Evolutionary conservation across 495 filamentous ascomycete species (phyloP).

Genomic region (Hypoxylon trugodes): DNA sequence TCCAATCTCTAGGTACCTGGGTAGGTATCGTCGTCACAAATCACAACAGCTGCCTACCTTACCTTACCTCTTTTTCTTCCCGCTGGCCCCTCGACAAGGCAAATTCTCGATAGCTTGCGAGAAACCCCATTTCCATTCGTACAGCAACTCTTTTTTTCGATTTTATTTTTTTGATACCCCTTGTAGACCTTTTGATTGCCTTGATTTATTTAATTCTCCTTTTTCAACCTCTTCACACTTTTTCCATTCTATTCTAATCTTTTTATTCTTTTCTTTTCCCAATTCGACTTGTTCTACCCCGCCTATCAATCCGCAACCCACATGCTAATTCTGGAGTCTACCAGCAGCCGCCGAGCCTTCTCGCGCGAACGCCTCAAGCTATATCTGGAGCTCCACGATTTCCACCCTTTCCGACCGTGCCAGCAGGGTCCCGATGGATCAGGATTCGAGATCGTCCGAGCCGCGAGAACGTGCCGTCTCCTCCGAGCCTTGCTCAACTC

Average conservation of each 20-base stretch:
- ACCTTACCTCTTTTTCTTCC: constrained; percentile 16
- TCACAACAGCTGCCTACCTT: constrained; percentile 16
- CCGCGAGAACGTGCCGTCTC: constrained; percentile 65
- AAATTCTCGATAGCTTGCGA: constrained; percentile 21
- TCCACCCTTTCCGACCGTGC: constrained; percentile 20
- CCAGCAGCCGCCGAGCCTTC: constrained; percentile 47
- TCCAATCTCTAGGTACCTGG: constrained; percentile 23
- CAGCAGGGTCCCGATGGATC: constrained; percentile 60
- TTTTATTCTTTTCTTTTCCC: constrained; percentile 10
- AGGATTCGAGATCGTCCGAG: constrained; percentile 57
- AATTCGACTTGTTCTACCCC: constrained; percentile 33
- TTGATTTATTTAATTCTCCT: not conserved
- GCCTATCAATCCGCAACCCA: constrained; percentile 41
- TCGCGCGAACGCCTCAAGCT: constrained; percentile 48
- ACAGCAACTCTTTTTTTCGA: too few relatives aligned
- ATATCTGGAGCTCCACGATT: constrained; percentile 46
- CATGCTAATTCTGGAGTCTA: constrained; percentile 49
- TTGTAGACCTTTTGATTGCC: constrained; percentile 10
- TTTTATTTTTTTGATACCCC: constrained; percentile 27
- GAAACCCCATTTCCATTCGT: constrained; percentile 20
- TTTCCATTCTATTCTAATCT: constrained; percentile 9
- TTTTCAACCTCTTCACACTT: constrained; percentile 1
- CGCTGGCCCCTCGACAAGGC: constrained; percentile 11
- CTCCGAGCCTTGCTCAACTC: constrained; percentile 66
- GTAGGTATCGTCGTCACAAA: constrained; percentile 36